A percentile compares a stretch with the other conserved stretches of the same genome.
phyloP scores from a whole-genome alignment of 208 protist genomes.

The Leishmania braziliensis region DNA sequence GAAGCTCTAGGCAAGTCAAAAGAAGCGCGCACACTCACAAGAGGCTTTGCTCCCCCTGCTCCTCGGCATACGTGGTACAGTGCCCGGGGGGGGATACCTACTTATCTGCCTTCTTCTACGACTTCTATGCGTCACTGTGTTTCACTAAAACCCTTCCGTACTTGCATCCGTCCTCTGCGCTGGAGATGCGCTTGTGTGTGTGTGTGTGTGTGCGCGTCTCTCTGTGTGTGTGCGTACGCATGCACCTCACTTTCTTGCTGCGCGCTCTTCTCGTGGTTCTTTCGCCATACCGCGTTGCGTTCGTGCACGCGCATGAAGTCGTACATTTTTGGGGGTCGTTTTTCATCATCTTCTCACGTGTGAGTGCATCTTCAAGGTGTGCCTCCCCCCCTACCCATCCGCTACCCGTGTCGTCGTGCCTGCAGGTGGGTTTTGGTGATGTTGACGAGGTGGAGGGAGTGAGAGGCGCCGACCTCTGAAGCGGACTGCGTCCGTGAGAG shows the following conservation, averaged over 20 bases:
- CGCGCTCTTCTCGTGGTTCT: not conserved
- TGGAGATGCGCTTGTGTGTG: not conserved
- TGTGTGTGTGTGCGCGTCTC: not conserved
- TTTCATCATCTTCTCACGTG: not conserved
- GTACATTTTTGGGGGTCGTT: not conserved
- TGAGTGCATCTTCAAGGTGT: not conserved
- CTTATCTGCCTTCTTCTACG: not conserved
- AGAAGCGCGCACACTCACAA: not conserved
- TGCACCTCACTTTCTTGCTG: not conserved
- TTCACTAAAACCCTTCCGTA: not conserved
- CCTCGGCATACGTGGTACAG: not conserved
- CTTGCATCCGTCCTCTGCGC: not conserved
- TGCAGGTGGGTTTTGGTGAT: not conserved
- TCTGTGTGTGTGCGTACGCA: not conserved
- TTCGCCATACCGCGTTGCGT: not conserved
- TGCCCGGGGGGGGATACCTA: not conserved
- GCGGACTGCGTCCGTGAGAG: not conserved
- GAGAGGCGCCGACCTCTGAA: not conserved
- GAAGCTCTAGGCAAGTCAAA: constrained; percentile 26
- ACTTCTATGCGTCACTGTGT: not conserved
- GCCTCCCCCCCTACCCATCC: not conserved
- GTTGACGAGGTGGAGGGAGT: not conserved
- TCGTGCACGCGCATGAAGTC: not conserved
- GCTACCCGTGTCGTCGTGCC: too few species aligned
- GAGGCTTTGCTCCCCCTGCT: not conserved